phyloP scores from a whole-genome alignment of 2,329 filamentous ascomycete genomes.

The Tetracladium maxilliforme region DNA sequence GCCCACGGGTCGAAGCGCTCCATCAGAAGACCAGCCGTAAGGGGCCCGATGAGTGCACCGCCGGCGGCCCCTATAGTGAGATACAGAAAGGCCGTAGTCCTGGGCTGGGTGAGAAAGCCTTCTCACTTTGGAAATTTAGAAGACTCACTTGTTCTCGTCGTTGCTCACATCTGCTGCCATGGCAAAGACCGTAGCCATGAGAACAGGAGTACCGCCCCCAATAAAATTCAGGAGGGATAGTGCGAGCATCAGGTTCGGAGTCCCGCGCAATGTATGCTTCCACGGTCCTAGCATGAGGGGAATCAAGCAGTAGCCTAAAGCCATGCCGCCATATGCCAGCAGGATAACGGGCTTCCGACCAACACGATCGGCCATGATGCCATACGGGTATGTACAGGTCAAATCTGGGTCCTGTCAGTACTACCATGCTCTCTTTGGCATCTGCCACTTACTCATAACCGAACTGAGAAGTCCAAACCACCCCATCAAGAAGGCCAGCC shows the following conservation, averaged over 20 bases:
- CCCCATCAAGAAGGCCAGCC: conserved; percentile 19
- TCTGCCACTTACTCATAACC: conserved; percentile 11
- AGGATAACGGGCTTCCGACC: conserved; percentile 19
- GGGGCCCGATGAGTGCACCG: no score
- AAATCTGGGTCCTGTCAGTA: conserved; percentile 9
- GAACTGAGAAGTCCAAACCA: conserved; percentile 13
- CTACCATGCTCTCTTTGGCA: background rate
- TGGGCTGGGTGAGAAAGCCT: no score
- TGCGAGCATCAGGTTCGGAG: background rate
- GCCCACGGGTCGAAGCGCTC: background rate
- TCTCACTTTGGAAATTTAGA: conserved; percentile 8
- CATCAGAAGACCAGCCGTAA: background rate
- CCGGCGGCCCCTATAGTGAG: no score
- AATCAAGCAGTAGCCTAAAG: conserved; percentile 17
- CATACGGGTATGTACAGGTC: conserved; percentile 20
- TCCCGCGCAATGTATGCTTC: background rate
- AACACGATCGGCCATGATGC: conserved; percentile 20
- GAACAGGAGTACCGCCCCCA: conserved; percentile 19
- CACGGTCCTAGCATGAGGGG: conserved; percentile 10
- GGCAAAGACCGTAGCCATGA: conserved; percentile 15
- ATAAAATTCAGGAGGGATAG: conserved; percentile 7
- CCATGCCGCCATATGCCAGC: conserved; percentile 16
- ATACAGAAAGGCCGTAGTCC: no score
- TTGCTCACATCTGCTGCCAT: conserved; percentile 20
- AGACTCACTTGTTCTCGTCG: conserved; percentile 18